Conservation (phyloP, 257 asterid genomes). For the Verbena officinalis region DNA sequence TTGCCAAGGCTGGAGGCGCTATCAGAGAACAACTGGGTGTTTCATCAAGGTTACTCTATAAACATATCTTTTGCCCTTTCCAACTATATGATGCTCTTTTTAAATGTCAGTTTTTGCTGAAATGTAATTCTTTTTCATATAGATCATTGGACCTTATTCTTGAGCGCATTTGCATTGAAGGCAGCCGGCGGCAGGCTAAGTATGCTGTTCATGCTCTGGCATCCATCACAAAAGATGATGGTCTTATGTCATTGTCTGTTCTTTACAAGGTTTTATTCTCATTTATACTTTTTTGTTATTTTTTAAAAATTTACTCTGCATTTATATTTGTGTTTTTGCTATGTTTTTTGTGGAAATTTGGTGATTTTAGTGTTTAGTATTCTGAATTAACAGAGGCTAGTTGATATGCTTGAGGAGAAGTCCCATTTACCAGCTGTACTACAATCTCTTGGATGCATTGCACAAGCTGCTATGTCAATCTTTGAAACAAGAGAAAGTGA, state of each 20-base stretch:
- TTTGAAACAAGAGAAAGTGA: slow-evolving; percentile 95
- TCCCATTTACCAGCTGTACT: slow-evolving; percentile 92
- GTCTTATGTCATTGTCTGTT: slow-evolving; percentile 98
- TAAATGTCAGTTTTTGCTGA: slow-evolving; percentile 24
- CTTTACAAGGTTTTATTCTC: slow-evolving; percentile 79
- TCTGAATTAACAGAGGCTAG: slow-evolving; percentile 72
- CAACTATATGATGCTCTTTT: slow-evolving; percentile 11
- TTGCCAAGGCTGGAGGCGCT: slow-evolving; percentile 98
- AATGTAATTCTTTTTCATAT: slow-evolving; percentile 33
- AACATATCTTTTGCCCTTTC: background rate
- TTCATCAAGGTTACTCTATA: slow-evolving; percentile 70
- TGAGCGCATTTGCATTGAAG: slow-evolving; percentile 98
- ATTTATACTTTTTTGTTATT: background rate
- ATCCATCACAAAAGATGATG: slow-evolving; percentile 97
- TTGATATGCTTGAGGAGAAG: slow-evolving; percentile 93
- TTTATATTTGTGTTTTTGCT: slow-evolving; percentile 26
- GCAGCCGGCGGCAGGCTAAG: slow-evolving; percentile 98
- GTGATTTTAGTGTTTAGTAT: slow-evolving; percentile 22
- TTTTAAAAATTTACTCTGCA: background rate
- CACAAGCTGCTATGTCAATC: slow-evolving; percentile 97
- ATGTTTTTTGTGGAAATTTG: slow-evolving; percentile 22
- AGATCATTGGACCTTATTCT: slow-evolving; percentile 96
- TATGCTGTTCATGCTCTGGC: slow-evolving; percentile 99
- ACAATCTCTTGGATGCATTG: slow-evolving; percentile 98
- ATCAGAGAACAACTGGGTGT: slow-evolving; percentile 95